Percentiles rank a stretch among this genome's conserved stretches.
These are phyloP conservation scores for Saccharomyces pastorianus DNA, from an alignment of 1,139 yeast genomes.

Conservation along the genomic window DNA sequence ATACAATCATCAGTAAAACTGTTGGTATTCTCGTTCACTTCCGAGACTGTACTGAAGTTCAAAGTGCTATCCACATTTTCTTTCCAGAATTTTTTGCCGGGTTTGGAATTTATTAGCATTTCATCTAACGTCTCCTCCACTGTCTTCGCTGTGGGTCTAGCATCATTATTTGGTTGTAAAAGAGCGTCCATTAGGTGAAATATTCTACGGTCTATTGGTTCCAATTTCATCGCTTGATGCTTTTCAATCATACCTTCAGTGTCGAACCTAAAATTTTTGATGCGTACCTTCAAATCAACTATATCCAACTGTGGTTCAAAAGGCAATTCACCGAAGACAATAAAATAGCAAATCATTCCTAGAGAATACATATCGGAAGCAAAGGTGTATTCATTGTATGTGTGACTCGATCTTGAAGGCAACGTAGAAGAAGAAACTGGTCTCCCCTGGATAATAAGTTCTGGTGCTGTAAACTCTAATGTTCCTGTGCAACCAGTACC, in stretches of 20 bases:
- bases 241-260: conserved; percentile 15
- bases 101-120: conserved; percentile 5
- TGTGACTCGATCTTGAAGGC: conserved; percentile 6
- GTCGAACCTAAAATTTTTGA: conserved; percentile 32
- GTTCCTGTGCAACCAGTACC: conserved; percentile 83
- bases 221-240: conserved; percentile 14
- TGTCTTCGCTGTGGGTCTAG: conserved; percentile 41
- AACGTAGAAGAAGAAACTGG: conserved; percentile 10
- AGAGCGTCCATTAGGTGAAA: conserved; percentile 35
- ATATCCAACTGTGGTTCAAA: conserved; percentile 39
- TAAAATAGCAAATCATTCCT: conserved; percentile 69
- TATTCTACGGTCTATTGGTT: conserved; percentile 36
- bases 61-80: neutral
- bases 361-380: conserved; percentile 74
- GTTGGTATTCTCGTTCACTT: neutral
- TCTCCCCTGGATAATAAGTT: conserved; percentile 41
- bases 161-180: conserved; percentile 32
- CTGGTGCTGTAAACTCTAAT: conserved; percentile 81
- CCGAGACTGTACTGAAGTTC: neutral
- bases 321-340: conserved; percentile 66
- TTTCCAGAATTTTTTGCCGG: neutral
- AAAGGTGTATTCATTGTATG: conserved; percentile 48
- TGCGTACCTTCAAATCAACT: conserved; percentile 36
- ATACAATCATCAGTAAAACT: neutral
- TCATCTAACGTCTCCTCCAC: conserved; percentile 31